Evolutionary conservation across 805 yeast species (phyloP), one percentile per base, ranked within the genome.

Genomic region (Torulaspora delbrueckii): DNA sequence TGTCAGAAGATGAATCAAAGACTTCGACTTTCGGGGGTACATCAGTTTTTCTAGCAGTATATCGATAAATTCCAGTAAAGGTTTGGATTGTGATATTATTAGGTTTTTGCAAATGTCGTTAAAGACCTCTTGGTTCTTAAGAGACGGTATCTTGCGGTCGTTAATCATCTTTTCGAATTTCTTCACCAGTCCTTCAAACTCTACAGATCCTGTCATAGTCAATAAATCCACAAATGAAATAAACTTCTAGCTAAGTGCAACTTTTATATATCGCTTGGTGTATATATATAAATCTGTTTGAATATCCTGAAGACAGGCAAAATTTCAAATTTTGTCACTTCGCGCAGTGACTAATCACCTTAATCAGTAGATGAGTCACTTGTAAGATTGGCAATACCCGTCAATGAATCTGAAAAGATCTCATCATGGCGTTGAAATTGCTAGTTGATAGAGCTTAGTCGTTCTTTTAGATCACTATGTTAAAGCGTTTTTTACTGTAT

Each of bases 41-140:
- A 62, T 60, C 30, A 60, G 50, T 9, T 46, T 36, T 37, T 62
- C 66, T 7, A 60, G 44, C 23, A 62, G 27, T 8, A 51, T 49
- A 34, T 62, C 64, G 14, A 53, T 50, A 36, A 58, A 59, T 37
- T 62, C 65, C n/a, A 51, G 27, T 8, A 55, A 37, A 3, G 66
- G 62, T 25, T 47, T 51, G 9, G 43, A 45, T 12, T 59, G 38
- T 1, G 63, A 58, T 8, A 47, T n/a, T 3, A 53, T 42, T 25
- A 58, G 34, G 18, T 55, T 57, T 22, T 48, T 40, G 35, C 52
- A 51, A 22, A 46, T 40, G 7, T 43, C 34, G 13, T 45, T 46
- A 14, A 51, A 32, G 12, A 49, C 30, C 35, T 30, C 31, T 22
- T 43, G 50, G 28, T 49, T 49, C 22, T 49, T 49, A 1, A 42